These are phyloP conservation scores for Colletotrichum navitas DNA, from an alignment of 2,329 filamentous ascomycete genomes.

Conservation along the genomic window DNA sequence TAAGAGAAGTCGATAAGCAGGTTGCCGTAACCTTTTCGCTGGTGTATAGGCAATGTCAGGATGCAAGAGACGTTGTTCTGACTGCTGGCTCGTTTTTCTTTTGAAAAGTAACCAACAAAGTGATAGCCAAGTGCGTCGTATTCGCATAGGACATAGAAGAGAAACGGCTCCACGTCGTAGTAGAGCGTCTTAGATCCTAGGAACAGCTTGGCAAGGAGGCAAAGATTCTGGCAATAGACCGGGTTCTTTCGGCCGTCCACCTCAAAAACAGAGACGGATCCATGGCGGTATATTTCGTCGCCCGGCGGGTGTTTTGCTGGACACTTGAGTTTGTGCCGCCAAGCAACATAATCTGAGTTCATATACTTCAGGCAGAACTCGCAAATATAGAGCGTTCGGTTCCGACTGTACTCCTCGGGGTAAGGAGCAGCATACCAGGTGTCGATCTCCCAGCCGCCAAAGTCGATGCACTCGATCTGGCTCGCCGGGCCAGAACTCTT, in stretches of 20 bases:
- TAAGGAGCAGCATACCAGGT: constrained; percentile 99
- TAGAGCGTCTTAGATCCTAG: constrained; percentile 98
- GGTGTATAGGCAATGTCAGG: constrained; percentile 93
- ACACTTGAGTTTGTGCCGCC: constrained; percentile 97
- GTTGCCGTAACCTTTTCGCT: constrained; percentile 96
- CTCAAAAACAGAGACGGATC: constrained; percentile 94
- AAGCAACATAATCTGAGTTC: constrained; percentile 98
- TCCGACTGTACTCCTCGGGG: constrained; percentile 97
- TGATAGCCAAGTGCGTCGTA: constrained; percentile 93
- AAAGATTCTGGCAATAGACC: constrained; percentile 98
- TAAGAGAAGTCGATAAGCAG: constrained; percentile 99
- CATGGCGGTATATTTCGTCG: constrained; percentile 96
- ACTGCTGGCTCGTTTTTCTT: constrained; percentile 94
- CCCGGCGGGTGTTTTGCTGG: constrained; percentile 96
- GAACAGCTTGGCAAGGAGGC: constrained; percentile 94
- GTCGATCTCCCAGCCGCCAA: constrained; percentile 97
- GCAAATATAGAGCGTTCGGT: constrained; percentile 97
- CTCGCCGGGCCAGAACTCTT: constrained; percentile 89
- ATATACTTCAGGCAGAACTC: constrained; percentile 99
- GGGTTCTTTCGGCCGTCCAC: constrained; percentile 97
- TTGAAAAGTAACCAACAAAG: constrained; percentile 99
- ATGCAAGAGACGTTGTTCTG: constrained; percentile 99
- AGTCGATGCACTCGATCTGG: constrained; percentile 98
- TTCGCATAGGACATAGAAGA: constrained; percentile 97
- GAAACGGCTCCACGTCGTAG: constrained; percentile 96